phyloP scores from a whole-genome alignment of 2,329 filamentous ascomycete species.

The Elsinoe perseae region DNA sequence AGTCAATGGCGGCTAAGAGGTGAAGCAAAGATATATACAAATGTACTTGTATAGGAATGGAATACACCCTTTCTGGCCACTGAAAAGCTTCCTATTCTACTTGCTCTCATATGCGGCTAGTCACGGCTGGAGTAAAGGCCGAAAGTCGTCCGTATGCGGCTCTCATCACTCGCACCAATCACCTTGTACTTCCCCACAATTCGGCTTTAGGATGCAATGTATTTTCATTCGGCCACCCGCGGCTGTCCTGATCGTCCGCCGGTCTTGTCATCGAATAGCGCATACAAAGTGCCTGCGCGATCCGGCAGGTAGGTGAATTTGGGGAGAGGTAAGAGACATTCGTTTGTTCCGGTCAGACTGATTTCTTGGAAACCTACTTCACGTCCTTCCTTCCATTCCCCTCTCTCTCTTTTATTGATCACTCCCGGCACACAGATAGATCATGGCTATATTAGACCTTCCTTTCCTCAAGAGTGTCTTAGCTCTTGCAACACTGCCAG shows the following conservation, averaged over 20 bases:
- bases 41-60: neutral
- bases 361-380: neutral
- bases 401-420: neutral
- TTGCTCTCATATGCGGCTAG: neutral
- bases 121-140: neutral
- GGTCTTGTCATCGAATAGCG: constrained; percentile 11
- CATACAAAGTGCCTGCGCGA: neutral
- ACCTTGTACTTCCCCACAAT: neutral
- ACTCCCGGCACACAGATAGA: neutral
- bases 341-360: neutral
- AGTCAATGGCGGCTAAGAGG: too few relatives aligned
- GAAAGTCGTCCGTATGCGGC: constrained; percentile 1
- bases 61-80: neutral
- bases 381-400: neutral
- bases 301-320: neutral
- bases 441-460: constrained; percentile 5
- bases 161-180: neutral
- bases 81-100: neutral
- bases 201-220: neutral
- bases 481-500: constrained; percentile 4
- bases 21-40: too few relatives aligned
- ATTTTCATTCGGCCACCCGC: neutral
- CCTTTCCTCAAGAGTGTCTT: constrained; percentile 4
- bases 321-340: neutral
- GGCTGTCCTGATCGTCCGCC: neutral